These are phyloP conservation scores for Lactarius hengduanensis DNA, from an alignment of 768 basidiomycete genomes.

Conservation along the genomic window DNA sequence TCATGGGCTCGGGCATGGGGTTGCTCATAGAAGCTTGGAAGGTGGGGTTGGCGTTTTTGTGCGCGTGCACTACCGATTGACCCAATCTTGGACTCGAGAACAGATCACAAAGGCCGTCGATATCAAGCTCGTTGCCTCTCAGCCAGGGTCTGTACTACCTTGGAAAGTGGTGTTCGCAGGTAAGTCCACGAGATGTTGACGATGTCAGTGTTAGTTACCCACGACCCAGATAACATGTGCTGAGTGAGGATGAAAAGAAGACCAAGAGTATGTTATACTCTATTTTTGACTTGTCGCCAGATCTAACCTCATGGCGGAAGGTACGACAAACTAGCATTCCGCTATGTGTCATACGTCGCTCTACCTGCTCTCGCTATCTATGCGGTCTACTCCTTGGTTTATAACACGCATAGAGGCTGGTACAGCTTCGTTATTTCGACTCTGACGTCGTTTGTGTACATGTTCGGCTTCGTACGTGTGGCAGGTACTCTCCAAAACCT, in stretches of 20 bases:
- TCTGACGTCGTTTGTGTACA: slow-evolving; percentile 88
- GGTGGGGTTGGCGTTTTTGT: slow-evolving; percentile 40
- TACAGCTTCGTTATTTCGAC: slow-evolving; percentile 95
- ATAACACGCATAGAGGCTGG: slow-evolving; percentile 89
- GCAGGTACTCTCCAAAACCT: slow-evolving; percentile 25
- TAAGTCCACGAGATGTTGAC: slow-evolving; percentile 36
- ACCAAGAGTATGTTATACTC: slow-evolving; percentile 81
- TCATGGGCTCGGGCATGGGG: slow-evolving; percentile 81
- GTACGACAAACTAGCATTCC: slow-evolving; percentile 92
- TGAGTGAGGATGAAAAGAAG: slow-evolving; percentile 96
- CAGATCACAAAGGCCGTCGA: slow-evolving; percentile 91
- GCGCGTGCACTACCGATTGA: neutral
- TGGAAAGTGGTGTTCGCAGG: slow-evolving; percentile 83
- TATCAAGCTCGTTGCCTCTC: slow-evolving; percentile 62
- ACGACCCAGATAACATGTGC: slow-evolving; percentile 74
- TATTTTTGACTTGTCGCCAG: slow-evolving; percentile 1
- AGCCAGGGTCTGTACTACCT: slow-evolving; percentile 66
- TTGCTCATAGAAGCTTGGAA: slow-evolving; percentile 94
- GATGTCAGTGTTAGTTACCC: slow-evolving; percentile 19
- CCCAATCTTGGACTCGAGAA: slow-evolving; percentile 2
- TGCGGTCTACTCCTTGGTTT: slow-evolving; percentile 75
- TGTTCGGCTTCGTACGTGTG: slow-evolving; percentile 93
- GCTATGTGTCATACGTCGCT: slow-evolving; percentile 88
- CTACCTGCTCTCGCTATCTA: slow-evolving; percentile 78
- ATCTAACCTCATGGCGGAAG: slow-evolving; percentile 38